phyloP scores from a whole-genome alignment of 345 rosid genomes.

The Corchorus olitorius region DNA sequence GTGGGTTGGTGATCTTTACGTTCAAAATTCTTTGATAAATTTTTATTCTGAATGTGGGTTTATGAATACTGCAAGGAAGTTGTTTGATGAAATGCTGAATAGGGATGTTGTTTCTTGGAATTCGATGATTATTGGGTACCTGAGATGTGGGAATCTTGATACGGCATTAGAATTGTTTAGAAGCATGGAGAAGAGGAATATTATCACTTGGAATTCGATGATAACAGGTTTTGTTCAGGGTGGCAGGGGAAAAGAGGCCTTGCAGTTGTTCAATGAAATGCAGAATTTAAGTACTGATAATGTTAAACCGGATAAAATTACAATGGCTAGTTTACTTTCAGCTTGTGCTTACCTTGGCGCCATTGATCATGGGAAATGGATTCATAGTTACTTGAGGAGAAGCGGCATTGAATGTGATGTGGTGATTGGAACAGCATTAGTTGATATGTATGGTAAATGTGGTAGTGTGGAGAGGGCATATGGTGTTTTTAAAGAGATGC shows the following conservation, averaged over 20 bases:
- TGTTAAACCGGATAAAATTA: slow-evolving; percentile 54
- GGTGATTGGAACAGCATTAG: slow-evolving; percentile 54
- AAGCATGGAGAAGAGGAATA: slow-evolving; percentile 42
- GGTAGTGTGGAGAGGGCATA: slow-evolving; percentile 51
- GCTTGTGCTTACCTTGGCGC: slow-evolving; percentile 71
- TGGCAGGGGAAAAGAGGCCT: slow-evolving; percentile 50
- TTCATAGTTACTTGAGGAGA: slow-evolving; percentile 47
- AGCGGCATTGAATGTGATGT: slow-evolving; percentile 49
- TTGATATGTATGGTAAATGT: slow-evolving; percentile 74
- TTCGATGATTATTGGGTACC: slow-evolving; percentile 48
- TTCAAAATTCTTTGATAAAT: slow-evolving; percentile 48
- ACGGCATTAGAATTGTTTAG: slow-evolving; percentile 41
- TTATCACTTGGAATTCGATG: slow-evolving; percentile 60
- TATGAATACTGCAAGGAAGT: slow-evolving; percentile 32
- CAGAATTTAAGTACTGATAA: slow-evolving; percentile 26
- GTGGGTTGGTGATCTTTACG: slow-evolving; percentile 37
- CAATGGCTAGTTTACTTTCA: slow-evolving; percentile 54
- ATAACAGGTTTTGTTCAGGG: slow-evolving; percentile 63
- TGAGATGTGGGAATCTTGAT: slow-evolving; percentile 54
- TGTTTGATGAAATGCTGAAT: slow-evolving; percentile 57
- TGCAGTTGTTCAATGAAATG: slow-evolving; percentile 56
- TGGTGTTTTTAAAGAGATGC: slow-evolving; percentile 46
- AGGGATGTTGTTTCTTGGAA: slow-evolving; percentile 66
- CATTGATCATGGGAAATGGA: slow-evolving; percentile 55
- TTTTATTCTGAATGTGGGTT: slow-evolving; percentile 38